A percentile compares a stretch with the other conserved stretches of the same genome.
These are phyloP conservation scores for Alternaria sp. DNA, from an alignment of 2,329 filamentous ascomycete species.

Conservation along the genomic window DNA sequence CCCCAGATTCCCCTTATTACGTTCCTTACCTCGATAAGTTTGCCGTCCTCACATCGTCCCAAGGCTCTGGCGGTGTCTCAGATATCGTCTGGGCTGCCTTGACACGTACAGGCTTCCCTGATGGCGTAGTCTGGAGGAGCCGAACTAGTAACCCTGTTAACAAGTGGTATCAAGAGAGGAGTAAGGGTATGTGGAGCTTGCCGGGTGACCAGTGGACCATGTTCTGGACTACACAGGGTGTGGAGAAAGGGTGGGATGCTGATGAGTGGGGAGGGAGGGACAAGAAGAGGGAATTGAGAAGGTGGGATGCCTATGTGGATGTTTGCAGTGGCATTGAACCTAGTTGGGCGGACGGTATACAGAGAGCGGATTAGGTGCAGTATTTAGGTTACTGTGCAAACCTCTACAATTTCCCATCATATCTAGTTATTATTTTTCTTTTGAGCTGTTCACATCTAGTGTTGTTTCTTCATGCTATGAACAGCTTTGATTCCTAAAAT, in stretches of 20 bases:
- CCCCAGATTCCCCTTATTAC: slow-evolving; percentile 60
- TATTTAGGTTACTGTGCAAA: neutral
- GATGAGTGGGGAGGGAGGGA: slow-evolving; percentile 58
- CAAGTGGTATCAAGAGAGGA: slow-evolving; percentile 98
- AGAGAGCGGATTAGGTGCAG: slow-evolving; percentile 14
- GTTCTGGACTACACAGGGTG: slow-evolving; percentile 90
- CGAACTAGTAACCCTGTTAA: slow-evolving; percentile 93
- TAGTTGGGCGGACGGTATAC: slow-evolving; percentile 58
- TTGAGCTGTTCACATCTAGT: neutral
- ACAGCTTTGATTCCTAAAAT: neutral
- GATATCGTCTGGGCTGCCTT: slow-evolving; percentile 97
- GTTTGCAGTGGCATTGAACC: slow-evolving; percentile 59
- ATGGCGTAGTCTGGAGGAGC: slow-evolving; percentile 91
- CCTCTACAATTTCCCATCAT: neutral
- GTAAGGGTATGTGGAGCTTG: slow-evolving; percentile 82
- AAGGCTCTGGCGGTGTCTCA: slow-evolving; percentile 90
- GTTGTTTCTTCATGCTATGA: too few species aligned
- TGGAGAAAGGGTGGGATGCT: slow-evolving; percentile 63
- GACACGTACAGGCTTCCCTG: slow-evolving; percentile 86
- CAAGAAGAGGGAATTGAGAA: slow-evolving; percentile 51
- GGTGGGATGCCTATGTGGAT: slow-evolving; percentile 60
- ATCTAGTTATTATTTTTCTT: neutral
- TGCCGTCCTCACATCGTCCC: slow-evolving; percentile 85
- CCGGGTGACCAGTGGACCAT: slow-evolving; percentile 89
- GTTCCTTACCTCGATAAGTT: slow-evolving; percentile 98